Conservation (phyloP, 768 basidiomycete species). For the Suillus alpinus region DNA sequence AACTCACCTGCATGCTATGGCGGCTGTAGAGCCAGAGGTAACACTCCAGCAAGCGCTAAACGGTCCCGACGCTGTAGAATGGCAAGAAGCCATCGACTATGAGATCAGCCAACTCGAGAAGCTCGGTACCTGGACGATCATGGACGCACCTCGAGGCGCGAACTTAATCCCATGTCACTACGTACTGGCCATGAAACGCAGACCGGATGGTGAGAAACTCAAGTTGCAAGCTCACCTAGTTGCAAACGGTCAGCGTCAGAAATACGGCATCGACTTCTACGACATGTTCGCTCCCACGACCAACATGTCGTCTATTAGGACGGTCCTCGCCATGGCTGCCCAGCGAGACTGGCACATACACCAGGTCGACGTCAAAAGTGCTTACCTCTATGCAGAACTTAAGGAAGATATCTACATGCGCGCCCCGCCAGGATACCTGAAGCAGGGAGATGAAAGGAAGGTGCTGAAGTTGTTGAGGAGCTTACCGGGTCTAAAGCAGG, state of each 20-base stretch:
- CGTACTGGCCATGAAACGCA: not conserved
- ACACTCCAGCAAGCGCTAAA: conserved; percentile 3
- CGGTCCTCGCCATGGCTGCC: conserved; percentile 12
- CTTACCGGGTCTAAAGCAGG: conserved; percentile 41
- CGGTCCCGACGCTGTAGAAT: conserved; percentile 3
- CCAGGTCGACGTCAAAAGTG: conserved; percentile 12
- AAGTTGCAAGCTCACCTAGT: not conserved
- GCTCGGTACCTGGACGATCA: conserved; percentile 27
- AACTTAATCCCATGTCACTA: conserved; percentile 19
- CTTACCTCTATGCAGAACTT: conserved; percentile 15
- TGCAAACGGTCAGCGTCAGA: not conserved
- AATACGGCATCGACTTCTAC: conserved; percentile 25
- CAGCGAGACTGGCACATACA: conserved; percentile 8
- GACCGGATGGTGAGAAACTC: not conserved
- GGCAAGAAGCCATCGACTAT: conserved; percentile 7
- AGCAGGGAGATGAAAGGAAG: conserved; percentile 17
- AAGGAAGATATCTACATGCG: conserved; percentile 36
- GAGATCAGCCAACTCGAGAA: conserved; percentile 17
- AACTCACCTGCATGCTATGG: not conserved
- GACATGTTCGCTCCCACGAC: conserved; percentile 16
- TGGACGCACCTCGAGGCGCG: conserved; percentile 21
- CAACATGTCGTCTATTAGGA: conserved; percentile 7
- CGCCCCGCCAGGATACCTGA: conserved; percentile 30
- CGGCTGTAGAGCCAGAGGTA: not conserved
- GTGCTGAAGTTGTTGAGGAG: conserved; percentile 21